Evolutionary conservation across 2,329 filamentous ascomycete genomes (phyloP).

Genomic region (Cytospora mali): DNA sequence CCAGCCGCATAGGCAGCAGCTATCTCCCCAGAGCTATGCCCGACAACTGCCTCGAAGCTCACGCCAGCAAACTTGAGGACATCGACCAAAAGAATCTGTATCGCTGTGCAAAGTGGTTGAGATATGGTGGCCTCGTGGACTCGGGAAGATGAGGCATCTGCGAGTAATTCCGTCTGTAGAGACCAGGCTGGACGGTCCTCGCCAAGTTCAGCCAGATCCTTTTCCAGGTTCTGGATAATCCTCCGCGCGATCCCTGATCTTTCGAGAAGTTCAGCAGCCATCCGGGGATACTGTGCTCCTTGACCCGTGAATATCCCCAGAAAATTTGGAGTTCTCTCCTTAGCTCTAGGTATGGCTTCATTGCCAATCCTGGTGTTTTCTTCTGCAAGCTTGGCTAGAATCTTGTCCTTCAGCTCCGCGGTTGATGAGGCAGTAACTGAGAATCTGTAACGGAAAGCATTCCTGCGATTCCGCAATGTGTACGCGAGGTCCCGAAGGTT

Average conservation of each 20-base stretch:
- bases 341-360: constrained; percentile 31
- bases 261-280: constrained; percentile 37
- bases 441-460: constrained; percentile 33
- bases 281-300: constrained; percentile 38
- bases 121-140: constrained; percentile 22
- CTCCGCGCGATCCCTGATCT: constrained; percentile 28
- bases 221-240: not conserved
- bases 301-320: constrained; percentile 39
- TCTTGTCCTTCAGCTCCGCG: constrained; percentile 14
- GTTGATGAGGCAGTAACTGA: constrained; percentile 29
- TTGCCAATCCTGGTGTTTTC: constrained; percentile 26
- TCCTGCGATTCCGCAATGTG: constrained; percentile 28
- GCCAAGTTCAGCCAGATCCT: not conserved
- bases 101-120: constrained; percentile 39
- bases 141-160: constrained; percentile 6
- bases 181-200: constrained; percentile 18
- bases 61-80: constrained; percentile 33
- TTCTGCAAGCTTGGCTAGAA: constrained; percentile 28
- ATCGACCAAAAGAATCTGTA: constrained; percentile 44
- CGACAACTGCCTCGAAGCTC: constrained; percentile 31
- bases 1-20: constrained; percentile 22
- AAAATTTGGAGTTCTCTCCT: constrained; percentile 21
- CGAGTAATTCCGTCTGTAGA: constrained; percentile 13
- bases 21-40: constrained; percentile 34
- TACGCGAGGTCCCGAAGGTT: constrained; percentile 18